Percentiles rank a stretch among this genome's conserved stretches.
phyloP scores from a whole-genome alignment of 495 filamentous ascomycete species.

The Durotheca rogersii region DNA sequence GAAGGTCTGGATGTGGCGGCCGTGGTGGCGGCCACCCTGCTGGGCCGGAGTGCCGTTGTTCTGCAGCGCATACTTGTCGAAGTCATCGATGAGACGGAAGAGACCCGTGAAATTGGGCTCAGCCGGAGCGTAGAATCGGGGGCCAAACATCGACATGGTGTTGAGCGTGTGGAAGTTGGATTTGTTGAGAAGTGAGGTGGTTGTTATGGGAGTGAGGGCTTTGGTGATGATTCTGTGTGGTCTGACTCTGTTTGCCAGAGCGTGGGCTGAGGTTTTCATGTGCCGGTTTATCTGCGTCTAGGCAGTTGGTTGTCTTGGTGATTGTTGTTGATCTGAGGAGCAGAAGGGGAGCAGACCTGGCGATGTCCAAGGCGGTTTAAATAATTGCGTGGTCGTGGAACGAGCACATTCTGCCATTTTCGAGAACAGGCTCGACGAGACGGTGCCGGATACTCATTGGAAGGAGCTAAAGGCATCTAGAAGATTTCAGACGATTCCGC shows the following conservation, averaged over 20 bases:
- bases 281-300: slow-evolving; percentile 3
- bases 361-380: slow-evolving; percentile 24
- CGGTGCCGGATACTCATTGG: slow-evolving; percentile 18
- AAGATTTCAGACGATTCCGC: slow-evolving; percentile 27
- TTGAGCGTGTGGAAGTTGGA: slow-evolving; percentile 21
- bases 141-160: slow-evolving; percentile 69
- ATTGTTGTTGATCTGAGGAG: slow-evolving; percentile 33
- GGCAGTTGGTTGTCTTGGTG: slow-evolving; percentile 15
- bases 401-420: slow-evolving; percentile 27
- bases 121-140: slow-evolving; percentile 47
- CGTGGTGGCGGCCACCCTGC: slow-evolving; percentile 29
- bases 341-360: slow-evolving; percentile 11
- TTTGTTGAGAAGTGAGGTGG: slow-evolving; percentile 15
- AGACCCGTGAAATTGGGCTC: slow-evolving; percentile 61
- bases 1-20: slow-evolving; percentile 50
- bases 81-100: slow-evolving; percentile 77
- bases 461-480: slow-evolving; percentile 16
- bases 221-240: slow-evolving; percentile 13
- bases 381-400: slow-evolving; percentile 19
- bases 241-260: slow-evolving; percentile 15
- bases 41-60: slow-evolving; percentile 10
- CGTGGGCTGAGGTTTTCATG: slow-evolving; percentile 18
- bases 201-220: slow-evolving; percentile 3
- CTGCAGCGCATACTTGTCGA: slow-evolving; percentile 55
- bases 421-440: slow-evolving; percentile 10